A percentile compares a stretch with the other conserved stretches of the same genome.
Conservation (phyloP, 2,329 filamentous ascomycete species). For the Westerdykella sp. region DNA sequence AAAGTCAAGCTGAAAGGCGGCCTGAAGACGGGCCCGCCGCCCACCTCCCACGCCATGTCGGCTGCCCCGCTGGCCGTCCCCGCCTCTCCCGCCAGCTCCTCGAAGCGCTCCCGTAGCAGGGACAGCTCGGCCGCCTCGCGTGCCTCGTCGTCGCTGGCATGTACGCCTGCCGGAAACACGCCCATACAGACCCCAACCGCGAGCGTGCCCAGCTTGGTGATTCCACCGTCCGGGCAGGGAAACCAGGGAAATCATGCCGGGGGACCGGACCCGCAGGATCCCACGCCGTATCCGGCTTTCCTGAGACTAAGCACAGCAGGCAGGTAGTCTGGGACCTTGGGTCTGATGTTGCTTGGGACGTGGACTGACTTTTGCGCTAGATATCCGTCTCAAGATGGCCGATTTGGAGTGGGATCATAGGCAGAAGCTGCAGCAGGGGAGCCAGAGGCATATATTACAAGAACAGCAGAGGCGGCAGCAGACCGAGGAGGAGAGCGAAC, state of each 20-base stretch:
- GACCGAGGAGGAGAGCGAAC: too few relatives aligned
- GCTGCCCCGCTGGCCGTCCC: slow-evolving; percentile 26
- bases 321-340: slow-evolving; percentile 36
- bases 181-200: slow-evolving; percentile 22
- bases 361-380: slow-evolving; percentile 33
- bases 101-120: slow-evolving; percentile 36
- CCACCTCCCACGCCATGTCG: slow-evolving; percentile 8
- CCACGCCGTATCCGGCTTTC: slow-evolving; percentile 46
- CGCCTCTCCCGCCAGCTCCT: slow-evolving; percentile 29
- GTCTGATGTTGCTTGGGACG: slow-evolving; percentile 2
- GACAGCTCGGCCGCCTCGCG: slow-evolving; percentile 30
- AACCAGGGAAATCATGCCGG: slow-evolving; percentile 1
- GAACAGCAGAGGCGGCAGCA: not conserved
- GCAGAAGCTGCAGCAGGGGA: slow-evolving; percentile 46
- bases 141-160: slow-evolving; percentile 20
- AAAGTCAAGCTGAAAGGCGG: slow-evolving; percentile 25
- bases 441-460: slow-evolving; percentile 7
- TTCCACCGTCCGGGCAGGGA: slow-evolving; percentile 8
- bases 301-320: slow-evolving; percentile 46
- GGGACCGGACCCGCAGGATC: slow-evolving; percentile 14
- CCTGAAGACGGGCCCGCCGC: slow-evolving; percentile 14
- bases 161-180: slow-evolving; percentile 18
- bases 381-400: slow-evolving; percentile 54
- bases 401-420: slow-evolving; percentile 57
- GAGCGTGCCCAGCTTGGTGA: slow-evolving; percentile 29